Percentiles rank a stretch among this genome's conserved stretches.
These are phyloP conservation scores for Xanthoconium separans DNA, from an alignment of 1,284 basidiomycete genomes.

Conservation along the genomic window DNA sequence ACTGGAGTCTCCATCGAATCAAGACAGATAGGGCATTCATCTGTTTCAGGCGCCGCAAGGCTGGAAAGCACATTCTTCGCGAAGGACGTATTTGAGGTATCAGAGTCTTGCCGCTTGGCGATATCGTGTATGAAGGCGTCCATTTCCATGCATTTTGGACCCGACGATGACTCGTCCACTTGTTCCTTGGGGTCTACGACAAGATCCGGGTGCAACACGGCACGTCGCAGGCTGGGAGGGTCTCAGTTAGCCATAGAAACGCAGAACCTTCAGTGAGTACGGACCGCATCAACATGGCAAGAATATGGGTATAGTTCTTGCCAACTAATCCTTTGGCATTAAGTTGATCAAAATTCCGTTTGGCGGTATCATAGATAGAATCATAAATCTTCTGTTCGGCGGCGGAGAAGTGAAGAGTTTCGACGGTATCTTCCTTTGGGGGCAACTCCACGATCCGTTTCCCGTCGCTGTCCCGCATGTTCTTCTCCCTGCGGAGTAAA, in stretches of 20 bases:
- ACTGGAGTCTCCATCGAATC: constrained; percentile 68
- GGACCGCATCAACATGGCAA: constrained; percentile 89
- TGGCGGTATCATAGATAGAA: constrained; percentile 66
- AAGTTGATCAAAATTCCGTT: constrained; percentile 72
- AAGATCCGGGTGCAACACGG: constrained; percentile 82
- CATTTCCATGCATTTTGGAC: constrained; percentile 46
- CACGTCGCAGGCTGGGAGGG: constrained; percentile 74
- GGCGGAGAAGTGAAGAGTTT: constrained; percentile 73
- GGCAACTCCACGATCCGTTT: constrained; percentile 89
- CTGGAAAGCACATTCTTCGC: constrained; percentile 67
- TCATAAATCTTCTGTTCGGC: constrained; percentile 83
- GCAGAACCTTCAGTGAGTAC: not conserved
- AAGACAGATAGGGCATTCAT: constrained; percentile 83
- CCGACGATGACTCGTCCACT: constrained; percentile 38
- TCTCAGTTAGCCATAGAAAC: not conserved
- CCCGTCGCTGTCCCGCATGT: constrained; percentile 87
- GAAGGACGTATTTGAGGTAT: constrained; percentile 45
- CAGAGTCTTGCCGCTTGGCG: constrained; percentile 40
- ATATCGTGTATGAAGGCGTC: constrained; percentile 65
- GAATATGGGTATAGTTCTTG: constrained; percentile 87
- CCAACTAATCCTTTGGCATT: constrained; percentile 75
- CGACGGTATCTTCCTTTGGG: constrained; percentile 72
- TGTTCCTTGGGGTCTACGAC: constrained; percentile 55
- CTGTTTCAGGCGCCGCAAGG: constrained; percentile 40
- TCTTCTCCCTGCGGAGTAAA: constrained; percentile 92